phyloP scores from a whole-genome alignment of 75 land plant species.

The Isoetes taiwanensis region DNA sequence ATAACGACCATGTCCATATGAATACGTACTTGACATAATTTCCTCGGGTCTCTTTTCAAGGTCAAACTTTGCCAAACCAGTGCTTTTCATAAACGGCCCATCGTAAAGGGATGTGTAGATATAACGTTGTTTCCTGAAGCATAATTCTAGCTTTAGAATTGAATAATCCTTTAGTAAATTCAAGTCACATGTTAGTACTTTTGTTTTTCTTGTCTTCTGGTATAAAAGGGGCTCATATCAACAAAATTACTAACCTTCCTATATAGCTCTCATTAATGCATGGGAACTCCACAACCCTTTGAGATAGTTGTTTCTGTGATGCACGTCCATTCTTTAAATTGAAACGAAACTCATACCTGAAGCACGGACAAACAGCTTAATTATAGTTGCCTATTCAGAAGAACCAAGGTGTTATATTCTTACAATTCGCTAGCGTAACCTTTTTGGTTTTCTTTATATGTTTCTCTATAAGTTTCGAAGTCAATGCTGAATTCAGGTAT shows the following conservation, averaged over 20 bases:
- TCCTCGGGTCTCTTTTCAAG: constrained; percentile 62
- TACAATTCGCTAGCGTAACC: constrained; percentile 61
- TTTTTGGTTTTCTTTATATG: too few relatives aligned
- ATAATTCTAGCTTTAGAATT: too few relatives aligned
- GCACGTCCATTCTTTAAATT: constrained; percentile 77
- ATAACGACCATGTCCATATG: constrained; percentile 60
- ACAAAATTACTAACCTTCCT: constrained; percentile 84
- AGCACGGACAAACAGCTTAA: background rate
- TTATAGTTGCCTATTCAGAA: background rate
- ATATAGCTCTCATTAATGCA: constrained; percentile 73
- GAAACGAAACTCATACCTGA: constrained; percentile 87
- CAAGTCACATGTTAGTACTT: too few relatives aligned
- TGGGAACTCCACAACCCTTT: constrained; percentile 69
- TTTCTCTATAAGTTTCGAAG: too few relatives aligned
- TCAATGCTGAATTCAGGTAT: too few relatives aligned
- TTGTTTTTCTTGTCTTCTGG: too few relatives aligned
- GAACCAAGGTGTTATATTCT: constrained; percentile 11
- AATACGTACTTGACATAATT: constrained; percentile 45
- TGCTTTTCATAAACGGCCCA: constrained; percentile 38
- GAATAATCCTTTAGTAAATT: too few relatives aligned
- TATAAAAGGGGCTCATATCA: too few relatives aligned
- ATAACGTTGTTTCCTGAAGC: constrained; percentile 60
- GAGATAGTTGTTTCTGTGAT: constrained; percentile 58
- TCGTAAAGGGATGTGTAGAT: constrained; percentile 56
- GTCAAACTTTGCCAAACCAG: constrained; percentile 70